Evolutionary conservation across 768 basidiomycete genomes (phyloP).

Genomic region (Auricularia heimuer): DNA sequence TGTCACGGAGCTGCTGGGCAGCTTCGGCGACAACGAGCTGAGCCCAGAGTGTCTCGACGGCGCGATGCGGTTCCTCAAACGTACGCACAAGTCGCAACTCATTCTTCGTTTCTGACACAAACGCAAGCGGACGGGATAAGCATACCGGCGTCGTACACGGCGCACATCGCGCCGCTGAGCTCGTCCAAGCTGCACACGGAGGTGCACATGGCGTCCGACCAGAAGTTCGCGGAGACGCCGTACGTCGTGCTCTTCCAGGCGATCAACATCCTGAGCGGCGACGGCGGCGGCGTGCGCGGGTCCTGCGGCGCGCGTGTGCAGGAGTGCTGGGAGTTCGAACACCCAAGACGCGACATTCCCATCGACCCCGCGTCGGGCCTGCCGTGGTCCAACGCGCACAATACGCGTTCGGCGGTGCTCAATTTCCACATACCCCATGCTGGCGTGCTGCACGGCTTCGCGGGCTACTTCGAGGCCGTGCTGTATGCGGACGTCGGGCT

Average conservation of each 20-base stretch:
- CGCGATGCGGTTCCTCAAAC: conserved; percentile 84
- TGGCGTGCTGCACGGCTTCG: conserved; percentile 85
- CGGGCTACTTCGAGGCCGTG: conserved; percentile 94
- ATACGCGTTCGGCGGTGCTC: conserved; percentile 76
- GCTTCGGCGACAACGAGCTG: conserved; percentile 97
- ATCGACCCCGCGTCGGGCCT: conserved; percentile 60
- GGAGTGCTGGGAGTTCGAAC: conserved; percentile 96
- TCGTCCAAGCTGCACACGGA: conserved; percentile 89
- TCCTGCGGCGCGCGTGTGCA: conserved; percentile 78
- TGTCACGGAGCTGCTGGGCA: conserved; percentile 91
- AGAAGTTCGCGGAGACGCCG: conserved; percentile 81
- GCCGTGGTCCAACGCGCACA: conserved; percentile 93
- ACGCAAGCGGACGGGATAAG: conserved; percentile 71
- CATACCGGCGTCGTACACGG: conserved; percentile 92
- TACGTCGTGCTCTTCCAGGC: conserved; percentile 99
- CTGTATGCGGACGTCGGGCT: conserved; percentile 84
- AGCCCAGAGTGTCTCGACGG: conserved; percentile 98
- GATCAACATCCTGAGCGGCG: conserved; percentile 77
- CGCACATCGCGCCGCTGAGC: conserved; percentile 87
- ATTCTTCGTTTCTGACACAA: too few relatives aligned
- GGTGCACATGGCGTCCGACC: conserved; percentile 45
- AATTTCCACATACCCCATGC: conserved; percentile 92
- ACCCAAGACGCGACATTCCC: conserved; percentile 74
- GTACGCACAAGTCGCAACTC: too few relatives aligned
- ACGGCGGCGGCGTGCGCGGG: conserved; percentile 46